Percentiles rank a stretch among this genome's conserved stretches.
phyloP scores from a whole-genome alignment of 1,284 basidiomycete genomes.

The Xerocomus amazonicus region DNA sequence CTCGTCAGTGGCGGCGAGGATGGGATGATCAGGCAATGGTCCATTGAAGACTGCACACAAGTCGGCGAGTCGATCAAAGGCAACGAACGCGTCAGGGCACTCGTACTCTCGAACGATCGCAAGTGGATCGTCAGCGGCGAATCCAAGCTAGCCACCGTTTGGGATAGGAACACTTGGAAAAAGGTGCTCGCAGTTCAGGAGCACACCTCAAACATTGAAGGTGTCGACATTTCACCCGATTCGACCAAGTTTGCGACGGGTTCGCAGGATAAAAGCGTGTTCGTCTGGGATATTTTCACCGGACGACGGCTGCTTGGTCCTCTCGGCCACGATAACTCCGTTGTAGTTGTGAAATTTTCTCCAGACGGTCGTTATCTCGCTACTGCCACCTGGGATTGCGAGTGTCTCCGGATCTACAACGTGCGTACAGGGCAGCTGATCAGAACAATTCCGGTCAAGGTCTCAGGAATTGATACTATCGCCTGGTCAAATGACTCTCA shows the following conservation, averaged over 20 bases:
- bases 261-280: background rate
- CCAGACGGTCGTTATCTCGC: background rate
- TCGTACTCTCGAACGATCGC: background rate
- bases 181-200: background rate
- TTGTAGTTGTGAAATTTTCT: background rate
- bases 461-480: background rate
- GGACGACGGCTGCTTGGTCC: background rate
- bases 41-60: background rate
- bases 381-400: background rate
- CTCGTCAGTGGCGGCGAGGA: background rate
- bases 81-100: background rate
- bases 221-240: background rate
- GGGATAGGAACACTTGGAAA: background rate
- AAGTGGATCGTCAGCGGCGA: constrained; percentile 1
- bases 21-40: background rate
- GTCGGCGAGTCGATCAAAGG: background rate
- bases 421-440: background rate
- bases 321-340: background rate
- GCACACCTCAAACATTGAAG: background rate
- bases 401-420: background rate
- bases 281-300: background rate
- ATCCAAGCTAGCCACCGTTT: background rate
- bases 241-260: background rate
- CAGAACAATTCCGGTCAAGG: background rate
- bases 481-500: background rate